These are phyloP conservation scores for Mangifera indica DNA, from an alignment of 345 rosid species.

Conservation along the genomic window DNA sequence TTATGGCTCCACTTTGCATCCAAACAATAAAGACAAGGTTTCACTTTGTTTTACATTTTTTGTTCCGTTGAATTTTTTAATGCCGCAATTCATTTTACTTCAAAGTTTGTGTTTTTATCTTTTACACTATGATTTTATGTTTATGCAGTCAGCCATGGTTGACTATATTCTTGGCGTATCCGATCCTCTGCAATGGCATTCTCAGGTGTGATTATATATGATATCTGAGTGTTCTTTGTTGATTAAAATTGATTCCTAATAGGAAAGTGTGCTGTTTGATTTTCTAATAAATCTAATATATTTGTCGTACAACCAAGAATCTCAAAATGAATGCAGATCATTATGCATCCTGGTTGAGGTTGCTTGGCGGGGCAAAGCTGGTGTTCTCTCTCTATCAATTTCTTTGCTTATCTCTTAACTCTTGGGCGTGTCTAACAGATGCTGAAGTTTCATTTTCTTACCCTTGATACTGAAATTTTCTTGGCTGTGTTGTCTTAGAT, in stretches of 20 bases:
- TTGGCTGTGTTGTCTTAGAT: slow-evolving; percentile 40
- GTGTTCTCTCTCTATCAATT: slow-evolving; percentile 49
- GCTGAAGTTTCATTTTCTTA: neutral
- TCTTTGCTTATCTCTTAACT: neutral
- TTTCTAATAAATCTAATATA: slow-evolving; percentile 9
- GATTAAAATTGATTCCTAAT: neutral
- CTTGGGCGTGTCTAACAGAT: neutral
- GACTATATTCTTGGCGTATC: slow-evolving; percentile 85
- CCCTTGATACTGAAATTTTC: slow-evolving; percentile 8
- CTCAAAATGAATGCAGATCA: slow-evolving; percentile 74
- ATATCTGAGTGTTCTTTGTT: neutral
- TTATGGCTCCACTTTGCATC: slow-evolving; percentile 86
- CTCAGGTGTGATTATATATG: slow-evolving; percentile 44
- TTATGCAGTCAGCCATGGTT: slow-evolving; percentile 67
- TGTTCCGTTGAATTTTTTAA: neutral
- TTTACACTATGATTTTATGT: neutral
- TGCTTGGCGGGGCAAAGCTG: slow-evolving; percentile 77
- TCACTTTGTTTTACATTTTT: neutral
- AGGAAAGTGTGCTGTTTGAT: neutral
- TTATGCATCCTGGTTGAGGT: slow-evolving; percentile 80
- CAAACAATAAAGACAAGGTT: slow-evolving; percentile 70
- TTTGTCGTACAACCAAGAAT: slow-evolving; percentile 49
- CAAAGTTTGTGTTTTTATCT: neutral
- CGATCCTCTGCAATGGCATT: slow-evolving; percentile 82
- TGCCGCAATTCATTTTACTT: neutral